Base-by-base conservation (phyloP, 2,329 filamentous ascomycete genomes). In the Graphilbum sp. region DNA sequence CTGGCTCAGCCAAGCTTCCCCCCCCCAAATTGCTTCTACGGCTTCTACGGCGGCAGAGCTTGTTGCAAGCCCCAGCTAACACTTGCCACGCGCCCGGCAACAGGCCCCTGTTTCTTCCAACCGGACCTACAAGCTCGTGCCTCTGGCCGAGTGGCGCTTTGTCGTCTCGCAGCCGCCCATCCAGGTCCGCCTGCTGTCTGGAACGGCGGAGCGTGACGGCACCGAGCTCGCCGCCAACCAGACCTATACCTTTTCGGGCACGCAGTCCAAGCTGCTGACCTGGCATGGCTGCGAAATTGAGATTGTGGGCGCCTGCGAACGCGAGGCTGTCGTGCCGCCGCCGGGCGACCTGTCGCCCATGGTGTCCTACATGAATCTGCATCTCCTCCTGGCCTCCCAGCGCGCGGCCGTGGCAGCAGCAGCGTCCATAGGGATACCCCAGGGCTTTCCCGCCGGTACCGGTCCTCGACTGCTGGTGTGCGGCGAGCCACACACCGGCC, bases 121-220 rank as follows among this genome's bases (percentile, higher is more conserved):
- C 20, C 62, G 64, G 42, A 65, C 57, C 36, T 54, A 69, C 44
- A 54, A 52, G 45, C 69, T 88, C 45, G 62, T 67, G 36, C 67
- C 73, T 39, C 72, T 71, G 46, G 77, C 72, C 50, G 82, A 88
- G 66, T 88, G 80, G 75, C 73, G 82, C 36, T 88, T 88, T 59
- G 69, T 83, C 51, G 75, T 84, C 33, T 67, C 76, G 11, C 56
- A 63, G 43, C 56, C 58, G 41, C 49, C 55, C 23, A 42, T 68
- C 36, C 55, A 57, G 30, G 52, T 70, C 35, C 66, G 86, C 62
- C 66, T 96, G 20, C 60, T 84, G 40, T 74, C 70, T 25, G 90
- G 90, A 43, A 85, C 79, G 2, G 90, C 88, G 35, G 90, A 98
- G 58, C 75, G 93, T 52, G 94, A 96, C 54, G 90, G 90, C 53